Base-by-base conservation (phyloP, 495 filamentous ascomycete genomes). In the Aspergillus mulundensis region DNA sequence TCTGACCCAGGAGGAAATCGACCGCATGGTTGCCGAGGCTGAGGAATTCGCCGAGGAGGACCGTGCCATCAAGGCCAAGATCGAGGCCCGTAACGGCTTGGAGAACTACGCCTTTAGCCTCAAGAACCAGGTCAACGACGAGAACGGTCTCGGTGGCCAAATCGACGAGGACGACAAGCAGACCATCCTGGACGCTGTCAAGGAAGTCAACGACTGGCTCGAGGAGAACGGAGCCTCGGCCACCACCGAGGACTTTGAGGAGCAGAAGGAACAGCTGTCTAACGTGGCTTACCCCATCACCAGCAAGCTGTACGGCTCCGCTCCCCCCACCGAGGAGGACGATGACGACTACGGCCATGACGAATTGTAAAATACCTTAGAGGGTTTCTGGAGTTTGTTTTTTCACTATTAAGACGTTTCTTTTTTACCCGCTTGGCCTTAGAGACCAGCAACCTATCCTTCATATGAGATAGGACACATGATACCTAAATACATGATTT, bases 91-190 rank as follows among this genome's bases (percentile, higher is more conserved):
- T 71, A 97, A 98, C 77, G 87, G 87, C 58, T 88, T 98, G 58
- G 90, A 95, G 84, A 94, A 94, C 82, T 95, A 95, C 69, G 90
- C 89, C 56, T 95, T 96, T 87, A 89, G 81, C 81, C 78, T 99
- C 66, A 97, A 97, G 87, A 97, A 97, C 86, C 94, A 98, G 81
- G 89, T 90, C 76, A 91, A 92, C 71, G 94, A 99, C 61, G 90
- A 97, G 71, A 91, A 96, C 57, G 94, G 94, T 61, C 87, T 96
- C 56, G 91, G 94, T 75, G 90, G 90, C 73, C 95, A 97, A 87
- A 96, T 99, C 70, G 89, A 91, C 50, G 94, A 95, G 58, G 94
- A 97, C 58, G 95, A 99, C 82, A 99, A 97, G 87, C 91, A 99
- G 77, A 85, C 90, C 63, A 88, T 97, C 64, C 77, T 97, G 61